Base-by-base conservation (phyloP, 2,329 filamentous ascomycete genomes). In the Rugonectria rugulosa region DNA sequence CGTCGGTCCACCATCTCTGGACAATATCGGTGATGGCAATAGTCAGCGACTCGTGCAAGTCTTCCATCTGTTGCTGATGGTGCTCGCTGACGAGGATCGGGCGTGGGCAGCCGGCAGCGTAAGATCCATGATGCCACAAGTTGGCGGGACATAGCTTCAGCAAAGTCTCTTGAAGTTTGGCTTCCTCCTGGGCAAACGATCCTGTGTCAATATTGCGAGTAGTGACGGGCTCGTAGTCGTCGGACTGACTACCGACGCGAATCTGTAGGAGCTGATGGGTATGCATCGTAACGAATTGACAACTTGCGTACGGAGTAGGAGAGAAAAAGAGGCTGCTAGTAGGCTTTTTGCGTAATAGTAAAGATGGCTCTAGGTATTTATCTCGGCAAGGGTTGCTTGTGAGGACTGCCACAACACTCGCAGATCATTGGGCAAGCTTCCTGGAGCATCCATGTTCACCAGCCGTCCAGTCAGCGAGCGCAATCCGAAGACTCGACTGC, bases 1-100 rank as follows among this genome's bases (percentile, higher is more conserved):
- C 4, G 21, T 75, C 73, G 3, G 43, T 59, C 74, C 74, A 78
- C 75, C 75, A 78, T 4, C 74, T 67, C 26, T 66, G 53, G 11
- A 78, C 72, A 49, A 77, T 73, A 41, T 75, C 68, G 2, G 56
- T 59, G 10, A 77, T 56, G 5, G 75, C 72, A 2, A 46, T 24
- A 2, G 68, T 69, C 23, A 77, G 47, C 2, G 71, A 67, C 8
- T 68, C 62, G 15, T 72, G 70, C 5, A 77, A 43, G 6, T 63
- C 52, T 2, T 57, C 43, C 19, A 76, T 29, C 37, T 72, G 69
- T 12, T 61, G 27, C 15, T 72, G 59, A 9, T 76, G 73, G 15
- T 69, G 43, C 1, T 61, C 40, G 3, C 62, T 57, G 6, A 75
- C 57, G 11, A 76, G 70, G 2, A 77, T 67, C 2, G 75, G 75